Percentiles rank a stretch among this genome's conserved stretches.
phyloP scores from a whole-genome alignment of 169 alveolate species.

The Amoebophrya sp. region DNA sequence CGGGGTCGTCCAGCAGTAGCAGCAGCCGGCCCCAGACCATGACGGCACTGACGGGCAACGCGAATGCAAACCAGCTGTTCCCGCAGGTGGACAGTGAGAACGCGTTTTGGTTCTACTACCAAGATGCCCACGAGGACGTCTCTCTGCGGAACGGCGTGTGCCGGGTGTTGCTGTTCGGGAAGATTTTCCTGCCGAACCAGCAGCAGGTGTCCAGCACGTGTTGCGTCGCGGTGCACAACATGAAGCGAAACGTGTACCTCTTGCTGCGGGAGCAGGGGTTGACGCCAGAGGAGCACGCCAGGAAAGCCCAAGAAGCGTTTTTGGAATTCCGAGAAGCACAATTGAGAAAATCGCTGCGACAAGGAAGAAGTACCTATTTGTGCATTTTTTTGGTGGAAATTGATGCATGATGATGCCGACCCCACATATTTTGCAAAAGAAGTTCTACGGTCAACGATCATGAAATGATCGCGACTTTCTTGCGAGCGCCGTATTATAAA shows the following conservation, averaged over 20 bases:
- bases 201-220: not conserved
- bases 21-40: too few species aligned
- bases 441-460: too few species aligned
- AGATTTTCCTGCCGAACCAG: not conserved
- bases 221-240: not conserved
- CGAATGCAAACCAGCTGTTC: not conserved
- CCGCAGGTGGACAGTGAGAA: not conserved
- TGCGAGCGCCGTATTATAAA: too few species aligned
- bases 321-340: not conserved
- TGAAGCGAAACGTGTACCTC: not conserved
- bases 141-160: not conserved
- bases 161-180: not conserved
- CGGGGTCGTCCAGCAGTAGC: too few species aligned
- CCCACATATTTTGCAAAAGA: too few species aligned
- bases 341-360: not conserved
- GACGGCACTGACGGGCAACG: too few species aligned
- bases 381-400: too few species aligned
- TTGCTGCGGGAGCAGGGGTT: not conserved
- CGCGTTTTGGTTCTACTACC: not conserved
- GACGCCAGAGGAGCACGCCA: not conserved
- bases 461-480: too few species aligned
- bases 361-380: not conserved
- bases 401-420: too few species aligned
- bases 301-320: not conserved
- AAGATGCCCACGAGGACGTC: not conserved